phyloP scores from a whole-genome alignment of 768 basidiomycete species.

The Mycena indigotica region DNA sequence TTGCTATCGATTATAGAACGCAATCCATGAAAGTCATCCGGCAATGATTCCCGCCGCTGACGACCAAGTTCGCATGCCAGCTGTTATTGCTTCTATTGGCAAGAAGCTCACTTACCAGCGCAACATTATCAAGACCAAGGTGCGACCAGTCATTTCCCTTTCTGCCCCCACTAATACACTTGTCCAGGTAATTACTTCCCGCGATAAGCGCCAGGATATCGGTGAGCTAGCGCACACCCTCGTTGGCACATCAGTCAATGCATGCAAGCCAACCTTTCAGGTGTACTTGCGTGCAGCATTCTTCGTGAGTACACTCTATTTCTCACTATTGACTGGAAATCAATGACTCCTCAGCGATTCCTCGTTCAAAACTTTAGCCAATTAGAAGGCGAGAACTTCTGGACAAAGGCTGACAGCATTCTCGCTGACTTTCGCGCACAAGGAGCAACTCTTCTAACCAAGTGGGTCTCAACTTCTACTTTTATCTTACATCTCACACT shows the following conservation, averaged over 20 bases:
- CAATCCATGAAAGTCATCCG: background rate
- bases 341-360: background rate
- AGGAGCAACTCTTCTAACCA: background rate
- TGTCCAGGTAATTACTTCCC: background rate
- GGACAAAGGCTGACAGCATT: background rate
- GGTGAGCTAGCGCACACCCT: background rate
- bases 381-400: background rate
- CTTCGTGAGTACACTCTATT: background rate
- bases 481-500: background rate
- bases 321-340: background rate
- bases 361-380: background rate
- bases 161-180: background rate
- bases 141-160: background rate
- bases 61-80: background rate
- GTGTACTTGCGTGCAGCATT: background rate
- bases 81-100: background rate
- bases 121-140: background rate
- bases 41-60: background rate
- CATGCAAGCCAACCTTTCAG: background rate
- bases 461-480: background rate
- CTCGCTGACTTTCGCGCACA: background rate
- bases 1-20: background rate
- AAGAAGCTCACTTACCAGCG: background rate
- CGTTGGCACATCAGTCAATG: background rate
- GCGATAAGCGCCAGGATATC: background rate